A percentile compares a stretch with the other conserved stretches of the same genome.
Evolutionary conservation across 257 asterid species (phyloP).

Genomic region (Solanum etuberosum): DNA sequence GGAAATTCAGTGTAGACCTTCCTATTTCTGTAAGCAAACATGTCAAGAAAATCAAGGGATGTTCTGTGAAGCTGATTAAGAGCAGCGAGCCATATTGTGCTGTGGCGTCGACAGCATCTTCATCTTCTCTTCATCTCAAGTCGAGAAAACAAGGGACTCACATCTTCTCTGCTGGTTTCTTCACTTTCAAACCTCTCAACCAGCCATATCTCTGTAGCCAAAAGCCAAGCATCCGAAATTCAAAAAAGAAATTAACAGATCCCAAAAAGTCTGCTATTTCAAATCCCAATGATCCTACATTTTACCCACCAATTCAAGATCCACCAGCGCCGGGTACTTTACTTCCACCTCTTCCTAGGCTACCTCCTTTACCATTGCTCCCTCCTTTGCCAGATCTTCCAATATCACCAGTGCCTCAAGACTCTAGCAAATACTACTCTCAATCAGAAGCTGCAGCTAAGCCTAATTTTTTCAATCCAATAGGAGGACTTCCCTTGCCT

Average conservation of each 20-base stretch:
- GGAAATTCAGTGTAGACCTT: slow-evolving; percentile 58
- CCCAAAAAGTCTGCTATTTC: slow-evolving; percentile 10
- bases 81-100: slow-evolving; percentile 65
- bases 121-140: slow-evolving; percentile 40
- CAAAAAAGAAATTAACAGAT: background rate
- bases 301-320: slow-evolving; percentile 13
- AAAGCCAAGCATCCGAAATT: slow-evolving; percentile 22
- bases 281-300: slow-evolving; percentile 23
- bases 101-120: slow-evolving; percentile 49
- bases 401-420: slow-evolving; percentile 28
- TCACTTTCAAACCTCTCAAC: slow-evolving; percentile 67
- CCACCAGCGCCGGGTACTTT: slow-evolving; percentile 13
- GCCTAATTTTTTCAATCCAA: slow-evolving; percentile 1
- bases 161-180: slow-evolving; percentile 73
- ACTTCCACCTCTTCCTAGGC: slow-evolving; percentile 28
- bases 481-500: slow-evolving; percentile 17
- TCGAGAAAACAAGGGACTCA: slow-evolving; percentile 48
- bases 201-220: slow-evolving; percentile 55
- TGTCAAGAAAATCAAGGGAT: slow-evolving; percentile 44
- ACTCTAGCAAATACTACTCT: background rate
- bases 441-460: slow-evolving; percentile 2
- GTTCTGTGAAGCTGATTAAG: slow-evolving; percentile 56
- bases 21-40: slow-evolving; percentile 61
- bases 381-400: slow-evolving; percentile 55
- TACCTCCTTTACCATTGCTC: slow-evolving; percentile 42